Conservation (phyloP, 768 basidiomycete species). For the Lyophyllum atratum region DNA sequence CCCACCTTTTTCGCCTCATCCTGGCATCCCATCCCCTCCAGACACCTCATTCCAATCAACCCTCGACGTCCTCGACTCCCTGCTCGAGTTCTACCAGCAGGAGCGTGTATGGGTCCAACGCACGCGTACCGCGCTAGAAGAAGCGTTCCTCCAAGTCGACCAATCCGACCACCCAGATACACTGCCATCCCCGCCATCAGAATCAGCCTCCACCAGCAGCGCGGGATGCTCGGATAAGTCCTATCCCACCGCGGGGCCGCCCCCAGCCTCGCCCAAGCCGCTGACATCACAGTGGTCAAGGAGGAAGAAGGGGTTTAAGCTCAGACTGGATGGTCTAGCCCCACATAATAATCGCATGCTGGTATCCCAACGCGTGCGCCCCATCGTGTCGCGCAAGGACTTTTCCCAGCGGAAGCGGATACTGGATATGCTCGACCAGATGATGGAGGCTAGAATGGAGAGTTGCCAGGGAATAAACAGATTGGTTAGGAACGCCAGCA, state of each 20-base stretch:
- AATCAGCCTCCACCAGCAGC: slow-evolving; percentile 4
- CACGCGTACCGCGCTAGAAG: slow-evolving; percentile 59
- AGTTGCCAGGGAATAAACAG: slow-evolving; percentile 69
- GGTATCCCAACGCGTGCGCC: slow-evolving; percentile 18
- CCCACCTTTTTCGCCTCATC: slow-evolving; percentile 35
- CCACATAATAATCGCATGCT: slow-evolving; percentile 18
- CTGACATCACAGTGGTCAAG: slow-evolving; percentile 48
- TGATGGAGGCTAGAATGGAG: slow-evolving; percentile 76
- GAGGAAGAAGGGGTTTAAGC: slow-evolving; percentile 60
- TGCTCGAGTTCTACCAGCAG: slow-evolving; percentile 67
- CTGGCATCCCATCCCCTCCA: slow-evolving; percentile 18
- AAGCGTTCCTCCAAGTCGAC: slow-evolving; percentile 1
- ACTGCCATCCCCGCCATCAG: slow-evolving; percentile 9
- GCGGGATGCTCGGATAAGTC: slow-evolving; percentile 2
- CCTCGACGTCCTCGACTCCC: slow-evolving; percentile 61
- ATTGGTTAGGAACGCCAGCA: slow-evolving; percentile 51
- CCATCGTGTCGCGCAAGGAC: slow-evolving; percentile 15
- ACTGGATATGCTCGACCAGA: slow-evolving; percentile 67
- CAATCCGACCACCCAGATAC: background rate
- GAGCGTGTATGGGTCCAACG: slow-evolving; percentile 74
- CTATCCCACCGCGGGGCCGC: slow-evolving; percentile 11
- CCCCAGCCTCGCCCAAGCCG: slow-evolving; percentile 21
- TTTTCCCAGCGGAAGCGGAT: slow-evolving; percentile 44
- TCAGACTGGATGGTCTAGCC: slow-evolving; percentile 37
- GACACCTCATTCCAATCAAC: slow-evolving; percentile 45